A percentile compares a stretch with the other conserved stretches of the same genome.
Conservation (phyloP, 345 rosid genomes). For the Hypericum androsaemum region DNA sequence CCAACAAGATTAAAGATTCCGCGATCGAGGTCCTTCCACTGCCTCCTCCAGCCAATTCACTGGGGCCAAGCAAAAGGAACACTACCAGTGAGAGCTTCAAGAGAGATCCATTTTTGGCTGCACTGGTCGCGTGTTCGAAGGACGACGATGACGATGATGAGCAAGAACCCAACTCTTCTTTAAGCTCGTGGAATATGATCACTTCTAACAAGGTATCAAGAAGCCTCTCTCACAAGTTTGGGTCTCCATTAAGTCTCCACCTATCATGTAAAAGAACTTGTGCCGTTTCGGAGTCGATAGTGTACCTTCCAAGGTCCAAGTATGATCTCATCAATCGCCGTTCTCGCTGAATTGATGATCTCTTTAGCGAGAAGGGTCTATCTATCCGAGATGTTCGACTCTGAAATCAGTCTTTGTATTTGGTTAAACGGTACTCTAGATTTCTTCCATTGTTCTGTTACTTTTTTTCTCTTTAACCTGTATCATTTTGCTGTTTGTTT, state of each 20-base stretch:
- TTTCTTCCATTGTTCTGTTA: neutral
- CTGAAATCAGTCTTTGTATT: too few species aligned
- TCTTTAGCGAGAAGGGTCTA: neutral
- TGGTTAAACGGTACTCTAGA: too few species aligned
- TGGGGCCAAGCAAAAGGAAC: slow-evolving; percentile 25
- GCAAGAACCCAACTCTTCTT: too few species aligned
- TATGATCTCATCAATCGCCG: slow-evolving; percentile 28
- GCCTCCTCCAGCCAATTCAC: slow-evolving; percentile 43
- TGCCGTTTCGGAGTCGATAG: slow-evolving; percentile 62
- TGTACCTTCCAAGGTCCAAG: slow-evolving; percentile 46
- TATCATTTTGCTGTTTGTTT: slow-evolving; percentile 13
- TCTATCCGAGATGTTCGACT: slow-evolving; percentile 1
- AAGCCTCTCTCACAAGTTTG: slow-evolving; percentile 33
- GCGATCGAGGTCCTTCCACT: slow-evolving; percentile 34
- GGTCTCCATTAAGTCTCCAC: slow-evolving; percentile 44
- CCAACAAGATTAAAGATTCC: slow-evolving; percentile 24
- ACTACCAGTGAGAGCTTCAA: slow-evolving; percentile 7
- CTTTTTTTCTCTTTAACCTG: neutral
- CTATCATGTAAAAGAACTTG: slow-evolving; percentile 58
- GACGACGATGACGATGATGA: slow-evolving; percentile 18
- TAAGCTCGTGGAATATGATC: neutral
- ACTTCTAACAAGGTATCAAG: slow-evolving; percentile 28
- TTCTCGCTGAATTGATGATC: slow-evolving; percentile 12
- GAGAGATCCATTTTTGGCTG: slow-evolving; percentile 66
- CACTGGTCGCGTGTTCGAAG: slow-evolving; percentile 69